A percentile compares a stretch with the other conserved stretches of the same genome.
Evolutionary conservation across 768 basidiomycete species (phyloP).

Genomic region (Lentinula boryana): DNA sequence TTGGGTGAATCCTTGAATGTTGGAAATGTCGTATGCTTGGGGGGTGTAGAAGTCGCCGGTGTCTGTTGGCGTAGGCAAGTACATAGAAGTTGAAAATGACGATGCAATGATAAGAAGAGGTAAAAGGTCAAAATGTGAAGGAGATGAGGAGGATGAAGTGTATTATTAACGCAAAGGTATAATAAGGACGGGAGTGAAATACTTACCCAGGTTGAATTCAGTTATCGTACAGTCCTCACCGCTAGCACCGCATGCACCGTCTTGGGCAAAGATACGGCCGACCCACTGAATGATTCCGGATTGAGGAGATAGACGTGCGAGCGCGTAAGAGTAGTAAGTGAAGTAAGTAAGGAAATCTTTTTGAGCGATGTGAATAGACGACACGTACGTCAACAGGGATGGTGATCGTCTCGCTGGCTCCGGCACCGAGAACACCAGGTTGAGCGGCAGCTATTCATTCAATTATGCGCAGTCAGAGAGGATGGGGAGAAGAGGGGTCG

Average conservation of each 20-base stretch:
- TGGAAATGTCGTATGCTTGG: constrained; percentile 37
- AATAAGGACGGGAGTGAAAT: neutral
- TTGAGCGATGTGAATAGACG: neutral
- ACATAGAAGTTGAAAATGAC: neutral
- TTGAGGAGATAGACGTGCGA: no score
- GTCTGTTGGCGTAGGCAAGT: neutral
- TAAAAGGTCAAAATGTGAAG: no score
- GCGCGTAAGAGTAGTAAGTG: no score
- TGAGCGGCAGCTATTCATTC: constrained; percentile 20
- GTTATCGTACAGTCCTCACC: constrained; percentile 34
- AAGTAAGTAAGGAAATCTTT: neutral
- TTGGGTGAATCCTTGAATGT: constrained; percentile 37
- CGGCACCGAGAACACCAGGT: constrained; percentile 20
- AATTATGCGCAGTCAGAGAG: constrained; percentile 18
- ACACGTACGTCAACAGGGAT: constrained; percentile 12
- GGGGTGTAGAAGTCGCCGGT: constrained; percentile 13
- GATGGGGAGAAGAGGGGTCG: constrained; percentile 17
- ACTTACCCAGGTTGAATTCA: constrained; percentile 34
- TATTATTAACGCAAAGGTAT: no score
- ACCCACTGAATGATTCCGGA: constrained; percentile 25
- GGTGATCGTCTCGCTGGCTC: constrained; percentile 21
- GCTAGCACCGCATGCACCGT: constrained; percentile 27
- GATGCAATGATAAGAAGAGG: neutral
- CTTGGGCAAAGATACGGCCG: constrained; percentile 33
- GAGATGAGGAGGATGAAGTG: neutral